Evolutionary conservation across 2,329 filamentous ascomycete species (phyloP).

Genomic region (Seiridium unicorne): DNA sequence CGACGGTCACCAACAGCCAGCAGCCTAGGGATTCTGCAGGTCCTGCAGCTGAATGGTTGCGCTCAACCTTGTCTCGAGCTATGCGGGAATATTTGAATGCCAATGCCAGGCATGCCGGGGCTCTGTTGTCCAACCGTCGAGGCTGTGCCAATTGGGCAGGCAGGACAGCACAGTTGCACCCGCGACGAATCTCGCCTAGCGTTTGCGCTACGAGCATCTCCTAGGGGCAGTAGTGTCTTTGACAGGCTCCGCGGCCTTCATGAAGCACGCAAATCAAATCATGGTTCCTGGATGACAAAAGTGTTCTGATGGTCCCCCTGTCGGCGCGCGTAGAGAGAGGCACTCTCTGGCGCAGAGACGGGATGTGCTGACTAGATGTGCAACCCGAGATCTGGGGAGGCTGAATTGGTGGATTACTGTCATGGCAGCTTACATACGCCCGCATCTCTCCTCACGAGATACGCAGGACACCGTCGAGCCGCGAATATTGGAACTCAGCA

Average conservation of each 20-base stretch:
- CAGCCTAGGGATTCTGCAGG: neutral
- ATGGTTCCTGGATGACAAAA: too few species aligned
- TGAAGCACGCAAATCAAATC: neutral
- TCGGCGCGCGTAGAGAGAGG: too few species aligned
- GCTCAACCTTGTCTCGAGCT: neutral
- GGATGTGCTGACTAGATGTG: constrained; percentile 2
- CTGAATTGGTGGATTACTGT: neutral
- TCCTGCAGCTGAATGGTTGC: neutral
- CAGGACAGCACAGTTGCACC: neutral
- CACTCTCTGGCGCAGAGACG: neutral
- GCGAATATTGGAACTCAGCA: too few species aligned
- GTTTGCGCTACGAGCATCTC: neutral
- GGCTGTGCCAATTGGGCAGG: constrained; percentile 5
- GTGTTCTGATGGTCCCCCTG: too few species aligned
- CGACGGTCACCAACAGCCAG: neutral
- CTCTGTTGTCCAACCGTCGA: neutral
- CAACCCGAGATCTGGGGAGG: neutral
- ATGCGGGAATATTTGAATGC: neutral
- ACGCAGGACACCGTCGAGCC: too few species aligned
- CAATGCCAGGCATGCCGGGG: neutral
- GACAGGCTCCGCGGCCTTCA: neutral
- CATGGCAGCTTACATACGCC: neutral
- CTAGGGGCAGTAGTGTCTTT: neutral
- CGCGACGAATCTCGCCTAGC: neutral
- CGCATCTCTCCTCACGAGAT: too few species aligned